Base-by-base conservation (phyloP, 352 stramenopile genomes). In the Phytopythium delawarense region DNA sequence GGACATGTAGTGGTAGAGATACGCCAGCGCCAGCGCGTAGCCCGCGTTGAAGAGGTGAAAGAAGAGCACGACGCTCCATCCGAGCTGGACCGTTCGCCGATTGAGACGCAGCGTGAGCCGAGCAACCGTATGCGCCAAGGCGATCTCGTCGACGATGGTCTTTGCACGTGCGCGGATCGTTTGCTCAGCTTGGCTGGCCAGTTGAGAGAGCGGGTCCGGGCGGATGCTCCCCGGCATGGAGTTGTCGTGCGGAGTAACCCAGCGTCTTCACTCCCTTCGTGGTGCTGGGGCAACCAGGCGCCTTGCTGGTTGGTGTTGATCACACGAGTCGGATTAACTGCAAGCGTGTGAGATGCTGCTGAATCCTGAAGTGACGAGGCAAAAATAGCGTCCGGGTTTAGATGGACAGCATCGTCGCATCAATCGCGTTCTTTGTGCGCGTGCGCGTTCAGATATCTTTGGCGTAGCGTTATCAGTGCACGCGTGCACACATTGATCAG, bases 1-100 rank as follows among this genome's bases (percentile, higher is more conserved):
- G n/a, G 58, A 42, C 63, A 77, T 59, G 42, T 67, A 75, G 40
- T 67, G 51, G n/a, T 72, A 77, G 15, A 70, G 46, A 39, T 72
- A 74, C 6, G 64, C 60, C 7, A 75, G 57, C 21, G 57, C 61
- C 20, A 45, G n/a, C 1, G 67, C 63, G 49, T 72, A 77, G n/a
- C 59, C 23, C 8, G 57, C 46, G 34, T 77, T 74, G 30, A 74
- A 72, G 40, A 70, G 18, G 30, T 77, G 64, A 49, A 75, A 69
- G 30, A 77, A 72, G 18, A 77, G 64, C 40, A 72, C 65, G 28
- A 65, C 32, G 3, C 49, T 13, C 67, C 64, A 75, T 7, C 66
- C 63, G 37, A 70, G 21, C 54, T 58, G 61, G 20, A 72, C 60
- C 45, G 63, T 66, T 4, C 9, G 28, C 35, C 39, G 49, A 16